Conservation (phyloP, 2,329 filamentous ascomycete species). For the Fusarium metavorans region DNA sequence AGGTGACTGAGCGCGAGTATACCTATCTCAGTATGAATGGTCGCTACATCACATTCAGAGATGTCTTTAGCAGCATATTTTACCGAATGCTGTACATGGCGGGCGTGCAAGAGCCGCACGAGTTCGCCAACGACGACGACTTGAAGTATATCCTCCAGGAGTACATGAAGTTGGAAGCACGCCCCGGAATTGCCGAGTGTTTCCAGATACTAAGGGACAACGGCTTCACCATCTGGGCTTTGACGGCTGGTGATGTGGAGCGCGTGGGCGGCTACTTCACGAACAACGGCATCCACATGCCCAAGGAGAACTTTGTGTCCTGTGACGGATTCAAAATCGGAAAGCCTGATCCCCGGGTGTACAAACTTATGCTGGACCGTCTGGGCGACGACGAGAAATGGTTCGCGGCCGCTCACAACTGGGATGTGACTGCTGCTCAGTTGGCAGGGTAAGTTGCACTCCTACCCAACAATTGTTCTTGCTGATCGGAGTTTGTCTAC, state of each 20-base stretch:
- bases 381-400: slow-evolving; percentile 58
- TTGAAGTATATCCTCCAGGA: slow-evolving; percentile 52
- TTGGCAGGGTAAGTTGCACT: slow-evolving; percentile 53
- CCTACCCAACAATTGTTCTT: neutral
- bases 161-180: slow-evolving; percentile 52
- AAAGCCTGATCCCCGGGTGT: slow-evolving; percentile 63
- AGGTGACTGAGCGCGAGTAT: slow-evolving; percentile 61
- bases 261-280: slow-evolving; percentile 65
- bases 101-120: slow-evolving; percentile 56
- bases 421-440: slow-evolving; percentile 67
- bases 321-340: slow-evolving; percentile 62
- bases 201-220: slow-evolving; percentile 56
- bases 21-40: slow-evolving; percentile 60
- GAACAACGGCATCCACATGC: slow-evolving; percentile 61
- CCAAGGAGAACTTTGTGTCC: slow-evolving; percentile 61
- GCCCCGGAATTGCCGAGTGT: slow-evolving; percentile 56
- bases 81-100: slow-evolving; percentile 59
- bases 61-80: slow-evolving; percentile 58
- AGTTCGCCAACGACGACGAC: slow-evolving; percentile 57
- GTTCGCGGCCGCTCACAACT: slow-evolving; percentile 71
- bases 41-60: slow-evolving; percentile 56
- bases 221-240: slow-evolving; percentile 65
- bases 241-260: slow-evolving; percentile 63
- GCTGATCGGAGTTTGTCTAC: neutral
- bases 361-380: slow-evolving; percentile 56